phyloP scores from a whole-genome alignment of 1,284 basidiomycete genomes.

The Peniophora sp. region DNA sequence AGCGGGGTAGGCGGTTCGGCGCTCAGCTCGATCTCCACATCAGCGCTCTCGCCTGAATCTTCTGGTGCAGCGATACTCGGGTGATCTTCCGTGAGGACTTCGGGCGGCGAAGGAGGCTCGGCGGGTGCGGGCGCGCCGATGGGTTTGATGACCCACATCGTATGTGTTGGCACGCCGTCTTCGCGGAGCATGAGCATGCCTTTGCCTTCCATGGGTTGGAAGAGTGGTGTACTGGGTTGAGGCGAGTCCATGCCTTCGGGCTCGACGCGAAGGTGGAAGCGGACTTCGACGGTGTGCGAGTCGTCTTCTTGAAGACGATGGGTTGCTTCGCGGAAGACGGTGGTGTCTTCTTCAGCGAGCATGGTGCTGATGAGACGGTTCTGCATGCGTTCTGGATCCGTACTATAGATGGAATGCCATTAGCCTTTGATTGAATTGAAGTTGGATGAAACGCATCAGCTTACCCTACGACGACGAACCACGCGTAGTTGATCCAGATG shows the following conservation, averaged over 20 bases:
- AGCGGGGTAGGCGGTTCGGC: slow-evolving; percentile 56
- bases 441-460: too few species aligned
- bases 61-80: slow-evolving; percentile 42
- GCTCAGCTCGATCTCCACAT: slow-evolving; percentile 21
- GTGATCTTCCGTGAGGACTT: slow-evolving; percentile 42
- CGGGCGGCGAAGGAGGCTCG: slow-evolving; percentile 60
- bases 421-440: too few species aligned
- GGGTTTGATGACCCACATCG: slow-evolving; percentile 95
- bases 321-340: slow-evolving; percentile 86
- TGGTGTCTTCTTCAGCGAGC: slow-evolving; percentile 78
- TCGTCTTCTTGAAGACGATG: slow-evolving; percentile 84
- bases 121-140: neutral
- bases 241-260: slow-evolving; percentile 47
- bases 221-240: slow-evolving; percentile 42
- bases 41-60: slow-evolving; percentile 22
- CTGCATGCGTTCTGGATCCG: slow-evolving; percentile 77
- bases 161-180: slow-evolving; percentile 83
- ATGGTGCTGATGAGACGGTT: slow-evolving; percentile 79
- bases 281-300: slow-evolving; percentile 89
- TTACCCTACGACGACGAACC: slow-evolving; percentile 89
- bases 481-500: slow-evolving; percentile 92
- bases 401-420: slow-evolving; percentile 42
- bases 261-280: slow-evolving; percentile 79
- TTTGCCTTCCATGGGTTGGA: slow-evolving; percentile 92
- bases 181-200: slow-evolving; percentile 97